Base-by-base conservation (phyloP, 176 grass and related monocot species). In the Phoenix roebelenii region DNA sequence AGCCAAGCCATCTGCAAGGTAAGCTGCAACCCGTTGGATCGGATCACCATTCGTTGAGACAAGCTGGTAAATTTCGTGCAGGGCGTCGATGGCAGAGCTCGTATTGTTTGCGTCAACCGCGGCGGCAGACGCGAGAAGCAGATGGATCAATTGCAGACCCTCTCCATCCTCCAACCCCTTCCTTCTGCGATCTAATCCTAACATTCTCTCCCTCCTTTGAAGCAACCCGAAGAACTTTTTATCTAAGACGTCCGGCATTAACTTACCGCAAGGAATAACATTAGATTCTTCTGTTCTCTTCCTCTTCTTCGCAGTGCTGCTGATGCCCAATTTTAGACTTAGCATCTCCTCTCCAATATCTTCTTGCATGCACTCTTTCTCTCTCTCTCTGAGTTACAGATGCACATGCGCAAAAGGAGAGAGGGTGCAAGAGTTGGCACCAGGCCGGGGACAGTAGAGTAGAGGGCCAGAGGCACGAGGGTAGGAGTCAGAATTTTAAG, bases 1-100 rank as follows among this genome's bases (percentile, higher is more conserved):
- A 18, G 83, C 54, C 72, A 87, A 66, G 25, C 70, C 90, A 52
- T 82, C 83, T 0, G 86, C 83, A 49, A 84, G 90, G 81, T 82
- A 79, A 2, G 74, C 80, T 2, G 76, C 76, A 35, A 89, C 85
- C 0, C 90, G 77, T 64, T 74, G 83, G 5, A 63, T 77, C 1
- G 90, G 86, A 53, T 87, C 77, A 20, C 28, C 74, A 25, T 52
- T 32, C 52, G 77, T 57, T 19, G 85, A 86, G 25, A 71, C 75
- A 35, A 22, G 66, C 4, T 57, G 75, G 80, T 84, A 79, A 23
- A 90, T 59, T 60, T 90, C 83, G 22, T 28, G 60, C 50, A 95
- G 58, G 4, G 80, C 75, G 23, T 68, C 50, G 20, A 76, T 63
- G n/a, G 83, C 76, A 0, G 68, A 70, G 22, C 20, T 63, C 32